Conservation (phyloP, 768 basidiomycete genomes). For the Termitomyces sp. region DNA sequence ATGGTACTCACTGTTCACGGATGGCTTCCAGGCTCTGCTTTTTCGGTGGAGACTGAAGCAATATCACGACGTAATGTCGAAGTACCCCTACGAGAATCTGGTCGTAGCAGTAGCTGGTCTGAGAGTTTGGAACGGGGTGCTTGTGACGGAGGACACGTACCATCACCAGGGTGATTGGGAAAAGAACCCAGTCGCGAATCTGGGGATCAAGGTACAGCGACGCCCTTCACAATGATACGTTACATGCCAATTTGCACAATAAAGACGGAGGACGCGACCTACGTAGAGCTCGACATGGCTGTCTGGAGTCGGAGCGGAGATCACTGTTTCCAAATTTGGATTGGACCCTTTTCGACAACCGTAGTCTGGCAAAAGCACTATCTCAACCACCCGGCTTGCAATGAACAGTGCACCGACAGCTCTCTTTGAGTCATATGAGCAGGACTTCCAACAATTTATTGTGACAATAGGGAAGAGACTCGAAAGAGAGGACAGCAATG, state of each 20-base stretch:
- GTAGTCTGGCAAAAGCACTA: too few relatives aligned
- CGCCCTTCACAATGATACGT: slow-evolving; percentile 25
- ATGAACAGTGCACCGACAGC: slow-evolving; percentile 85
- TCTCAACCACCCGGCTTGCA: slow-evolving; percentile 4
- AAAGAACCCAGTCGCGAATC: slow-evolving; percentile 91
- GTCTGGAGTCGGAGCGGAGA: slow-evolving; percentile 2
- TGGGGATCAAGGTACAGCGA: slow-evolving; percentile 85
- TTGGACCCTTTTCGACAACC: background rate
- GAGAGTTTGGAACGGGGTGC: background rate
- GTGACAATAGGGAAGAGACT: slow-evolving; percentile 73
- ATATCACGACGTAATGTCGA: slow-evolving; percentile 84
- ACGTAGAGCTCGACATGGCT: slow-evolving; percentile 42
- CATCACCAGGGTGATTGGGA: slow-evolving; percentile 97
- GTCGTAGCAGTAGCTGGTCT: background rate
- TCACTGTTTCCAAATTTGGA: background rate
- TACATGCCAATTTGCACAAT: background rate
- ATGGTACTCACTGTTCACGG: slow-evolving; percentile 80
- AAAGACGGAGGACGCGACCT: slow-evolving; percentile 18
- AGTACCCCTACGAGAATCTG: slow-evolving; percentile 92
- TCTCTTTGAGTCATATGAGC: slow-evolving; percentile 89
- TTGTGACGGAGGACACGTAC: slow-evolving; percentile 36
- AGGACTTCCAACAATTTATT: slow-evolving; percentile 84
- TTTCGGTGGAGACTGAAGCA: slow-evolving; percentile 83
- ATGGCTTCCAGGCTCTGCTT: slow-evolving; percentile 71
- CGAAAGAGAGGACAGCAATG: slow-evolving; percentile 55